Conservation (phyloP, 2,329 filamentous ascomycete species). For the Calonectria leucothoes region DNA sequence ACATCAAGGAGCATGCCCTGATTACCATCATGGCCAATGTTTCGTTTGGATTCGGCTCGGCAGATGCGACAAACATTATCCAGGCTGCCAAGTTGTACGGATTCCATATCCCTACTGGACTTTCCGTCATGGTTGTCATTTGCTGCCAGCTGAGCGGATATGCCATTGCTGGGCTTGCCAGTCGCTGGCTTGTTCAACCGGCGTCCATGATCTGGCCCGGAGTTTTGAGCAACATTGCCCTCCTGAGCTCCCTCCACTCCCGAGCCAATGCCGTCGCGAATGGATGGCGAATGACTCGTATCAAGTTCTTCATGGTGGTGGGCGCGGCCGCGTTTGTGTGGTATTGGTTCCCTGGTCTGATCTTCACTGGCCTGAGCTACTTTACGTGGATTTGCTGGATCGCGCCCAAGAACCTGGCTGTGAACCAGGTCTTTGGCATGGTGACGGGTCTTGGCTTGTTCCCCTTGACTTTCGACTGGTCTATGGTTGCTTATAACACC, state of each 20-base stretch:
- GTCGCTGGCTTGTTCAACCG: constrained; percentile 14
- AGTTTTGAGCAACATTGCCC: constrained; percentile 16
- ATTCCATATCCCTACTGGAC: constrained; percentile 59
- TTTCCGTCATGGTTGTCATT: constrained; percentile 46
- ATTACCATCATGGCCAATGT: constrained; percentile 58
- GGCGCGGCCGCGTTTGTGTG: constrained; percentile 63
- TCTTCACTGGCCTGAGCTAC: constrained; percentile 68
- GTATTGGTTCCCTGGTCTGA: constrained; percentile 69
- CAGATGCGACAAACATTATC: constrained; percentile 47
- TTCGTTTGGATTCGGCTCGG: constrained; percentile 16
- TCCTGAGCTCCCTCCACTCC: constrained; percentile 13
- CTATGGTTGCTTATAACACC: constrained; percentile 65
- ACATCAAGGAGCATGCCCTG: constrained; percentile 62
- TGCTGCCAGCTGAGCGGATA: constrained; percentile 18
- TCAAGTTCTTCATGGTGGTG: constrained; percentile 67
- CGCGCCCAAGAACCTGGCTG: constrained; percentile 67
- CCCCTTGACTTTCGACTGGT: constrained; percentile 76
- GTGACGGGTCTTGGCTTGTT: constrained; percentile 70
- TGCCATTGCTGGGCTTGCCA: constrained; percentile 12
- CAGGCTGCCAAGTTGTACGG: constrained; percentile 43
- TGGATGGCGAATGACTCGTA: constrained; percentile 70
- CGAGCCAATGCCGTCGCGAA: constrained; percentile 64
- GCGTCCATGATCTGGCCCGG: constrained; percentile 19
- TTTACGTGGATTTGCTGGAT: constrained; percentile 74
- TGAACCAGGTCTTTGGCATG: constrained; percentile 76